A percentile compares a stretch with the other conserved stretches of the same genome.
phyloP scores from a whole-genome alignment of 495 filamentous ascomycete genomes.

The Podospora anserina region DNA sequence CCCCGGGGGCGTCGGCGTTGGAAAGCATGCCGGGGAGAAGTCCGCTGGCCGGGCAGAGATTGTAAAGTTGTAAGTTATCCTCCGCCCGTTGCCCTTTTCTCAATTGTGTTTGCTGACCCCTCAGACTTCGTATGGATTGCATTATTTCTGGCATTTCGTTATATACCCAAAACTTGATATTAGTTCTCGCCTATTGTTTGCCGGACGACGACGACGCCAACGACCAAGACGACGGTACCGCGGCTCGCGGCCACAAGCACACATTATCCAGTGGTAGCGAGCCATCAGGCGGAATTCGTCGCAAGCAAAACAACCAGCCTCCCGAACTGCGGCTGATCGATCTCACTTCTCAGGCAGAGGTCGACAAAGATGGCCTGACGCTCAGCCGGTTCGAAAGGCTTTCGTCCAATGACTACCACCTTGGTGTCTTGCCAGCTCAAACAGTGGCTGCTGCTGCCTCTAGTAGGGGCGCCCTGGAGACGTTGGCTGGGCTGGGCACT shows the following conservation, averaged over 20 bases:
- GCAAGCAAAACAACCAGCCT: slow-evolving; percentile 69
- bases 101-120: slow-evolving; percentile 27
- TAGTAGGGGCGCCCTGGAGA: slow-evolving; percentile 67
- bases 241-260: slow-evolving; percentile 33
- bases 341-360: slow-evolving; percentile 70
- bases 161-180: slow-evolving; percentile 87
- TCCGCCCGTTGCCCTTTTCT: background rate
- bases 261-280: slow-evolving; percentile 46
- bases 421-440: slow-evolving; percentile 75
- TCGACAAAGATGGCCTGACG: slow-evolving; percentile 73
- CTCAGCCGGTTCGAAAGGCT: slow-evolving; percentile 81
- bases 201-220: slow-evolving; percentile 64
- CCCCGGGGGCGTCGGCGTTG: slow-evolving; percentile 64
- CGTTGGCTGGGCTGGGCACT: slow-evolving; percentile 54
- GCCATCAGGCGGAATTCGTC: slow-evolving; percentile 57
- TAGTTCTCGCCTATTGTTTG: slow-evolving; percentile 85
- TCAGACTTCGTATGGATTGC: slow-evolving; percentile 88
- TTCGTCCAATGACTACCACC: slow-evolving; percentile 88
- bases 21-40: slow-evolving; percentile 66
- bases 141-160: slow-evolving; percentile 94
- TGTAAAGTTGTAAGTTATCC: slow-evolving; percentile 71
- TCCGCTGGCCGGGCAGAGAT: slow-evolving; percentile 81
- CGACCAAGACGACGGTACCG: slow-evolving; percentile 35
- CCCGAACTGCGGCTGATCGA: slow-evolving; percentile 91
- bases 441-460: slow-evolving; percentile 59